Base-by-base conservation (phyloP, 1,284 basidiomycete species). In the Abortiporus biennis region DNA sequence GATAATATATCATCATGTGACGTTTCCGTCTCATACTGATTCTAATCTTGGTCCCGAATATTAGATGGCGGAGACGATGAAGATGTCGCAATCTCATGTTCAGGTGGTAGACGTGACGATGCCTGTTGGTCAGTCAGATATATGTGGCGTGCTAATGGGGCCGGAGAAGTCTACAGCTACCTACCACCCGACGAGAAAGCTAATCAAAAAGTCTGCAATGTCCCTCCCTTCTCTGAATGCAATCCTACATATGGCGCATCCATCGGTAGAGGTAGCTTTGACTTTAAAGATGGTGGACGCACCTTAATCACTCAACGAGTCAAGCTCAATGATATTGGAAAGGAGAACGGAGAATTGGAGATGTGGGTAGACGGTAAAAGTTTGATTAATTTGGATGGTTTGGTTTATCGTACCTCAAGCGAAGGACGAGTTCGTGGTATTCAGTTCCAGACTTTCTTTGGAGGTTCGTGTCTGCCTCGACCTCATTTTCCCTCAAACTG, bases 361-460 rank as follows among this genome's bases (percentile, higher is more conserved):
- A 27, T 54, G 24, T 54, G 49, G 36, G 37, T 44, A 11, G 45
- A 31, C n/a, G 52, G 50, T 8, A 30, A 49, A 42, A 54, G 52
- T 41, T 37, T 44, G 20, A 38, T 52, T 16, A 51, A 48, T 38
- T 67, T 69, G 1, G 73, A 71, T 27, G 80, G 81, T 8, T 56
- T 85, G 34, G 16, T 44, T 36, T 36, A 48, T 15, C 24, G 22
- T 5, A 29, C 45, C 38, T 37, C 16, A 29, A 27, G 16, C 42
- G 78, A 76, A 27, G 50, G 52, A 0, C 40, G 52, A n/a, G 48
- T 54, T 29, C 40, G 50, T 6, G 52, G 52, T n/a, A 43, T 54
- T 23, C 43, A 46, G 43, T 44, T 54, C 37, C 52, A 54, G 42
- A 82, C 80, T 20, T 84, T 85, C 63, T 84, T 83, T 54, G 80